Evolutionary conservation across 305 asterid genomes (phyloP).

Genomic region (Fraxinus latifolia): DNA sequence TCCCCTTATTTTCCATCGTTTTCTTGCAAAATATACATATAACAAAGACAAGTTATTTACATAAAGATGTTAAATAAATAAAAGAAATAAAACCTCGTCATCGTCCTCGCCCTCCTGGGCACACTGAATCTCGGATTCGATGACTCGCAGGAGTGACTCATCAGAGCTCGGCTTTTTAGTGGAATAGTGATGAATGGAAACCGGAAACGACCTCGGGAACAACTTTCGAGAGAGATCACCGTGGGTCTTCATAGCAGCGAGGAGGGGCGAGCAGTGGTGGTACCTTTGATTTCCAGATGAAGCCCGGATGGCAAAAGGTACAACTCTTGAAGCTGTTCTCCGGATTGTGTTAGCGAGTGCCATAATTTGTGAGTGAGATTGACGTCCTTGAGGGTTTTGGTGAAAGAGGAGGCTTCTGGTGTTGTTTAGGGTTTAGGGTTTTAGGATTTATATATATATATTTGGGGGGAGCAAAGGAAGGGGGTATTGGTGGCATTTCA

Average conservation of each 20-base stretch:
- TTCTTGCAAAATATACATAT: background rate
- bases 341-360: conserved; percentile 35
- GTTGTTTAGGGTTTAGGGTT: conserved; percentile 13
- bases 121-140: conserved; percentile 56
- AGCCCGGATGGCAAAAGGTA: conserved; percentile 36
- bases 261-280: background rate
- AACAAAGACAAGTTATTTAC: background rate
- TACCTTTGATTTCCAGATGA: conserved; percentile 37
- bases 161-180: conserved; percentile 46
- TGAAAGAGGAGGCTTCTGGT: background rate
- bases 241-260: conserved; percentile 18
- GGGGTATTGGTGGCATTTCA: background rate
- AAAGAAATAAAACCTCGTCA: conserved; percentile 26
- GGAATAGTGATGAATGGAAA: conserved; percentile 35
- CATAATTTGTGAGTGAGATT: conserved; percentile 18
- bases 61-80: background rate
- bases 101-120: conserved; percentile 45
- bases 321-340: conserved; percentile 35
- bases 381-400: background rate
- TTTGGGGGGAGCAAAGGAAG: background rate
- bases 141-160: conserved; percentile 47
- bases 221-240: conserved; percentile 17
- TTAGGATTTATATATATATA: background rate
- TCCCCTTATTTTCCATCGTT: background rate
- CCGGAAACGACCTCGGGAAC: conserved; percentile 37